Evolutionary conservation across 2,329 filamentous ascomycete genomes (phyloP), one percentile per base, ranked within the genome.

Genomic region (Fusarium keratoplasticum): DNA sequence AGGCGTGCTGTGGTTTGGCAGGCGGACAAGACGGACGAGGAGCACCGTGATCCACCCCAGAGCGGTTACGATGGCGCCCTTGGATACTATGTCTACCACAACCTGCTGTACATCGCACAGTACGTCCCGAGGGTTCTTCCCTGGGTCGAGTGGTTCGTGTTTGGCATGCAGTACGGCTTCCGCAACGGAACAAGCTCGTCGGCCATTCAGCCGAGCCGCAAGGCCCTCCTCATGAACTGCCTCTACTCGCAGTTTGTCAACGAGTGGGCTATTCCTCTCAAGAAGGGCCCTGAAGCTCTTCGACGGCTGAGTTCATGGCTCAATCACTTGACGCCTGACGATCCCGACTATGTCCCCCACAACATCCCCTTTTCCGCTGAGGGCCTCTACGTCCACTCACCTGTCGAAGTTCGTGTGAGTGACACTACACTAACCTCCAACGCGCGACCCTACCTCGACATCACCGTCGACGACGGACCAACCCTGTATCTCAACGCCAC

Each of bases 191-290:
- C 87, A 4, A 87, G 88, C 61, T 93, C 91, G 44, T 87, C 88
- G n/a, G 96, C 93, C 7, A 90, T 98, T 20, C 93, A 98, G 82
- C 91, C 93, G 25, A 93, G 93, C 72, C 91, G 93, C 69, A 87
- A 92, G 73, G 96, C 95, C 14, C 89, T 98, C 54, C 87, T 98
- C 61, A 96, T 99, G 94, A 96, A 99, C 85, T 99, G 96, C 80
- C 89, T 98, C 7, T 99, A 98, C 86, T 96, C 94, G n/a, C 96
- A 99, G 81, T 98, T 95, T 78, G 96, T 99, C 74, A 98, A 99
- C 82, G 96, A 99, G 82, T 99, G 96, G 96, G 96, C 96, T 0
- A 89, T 99, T 8, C 96, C 96, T 1, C 87, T 99, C 1, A 86
- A 91, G 72, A 93, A 93, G 75, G 96, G 96, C 0, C 96, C 96